Evolutionary conservation across 306 rosid species (phyloP).

Genomic region (Vicia faba): DNA sequence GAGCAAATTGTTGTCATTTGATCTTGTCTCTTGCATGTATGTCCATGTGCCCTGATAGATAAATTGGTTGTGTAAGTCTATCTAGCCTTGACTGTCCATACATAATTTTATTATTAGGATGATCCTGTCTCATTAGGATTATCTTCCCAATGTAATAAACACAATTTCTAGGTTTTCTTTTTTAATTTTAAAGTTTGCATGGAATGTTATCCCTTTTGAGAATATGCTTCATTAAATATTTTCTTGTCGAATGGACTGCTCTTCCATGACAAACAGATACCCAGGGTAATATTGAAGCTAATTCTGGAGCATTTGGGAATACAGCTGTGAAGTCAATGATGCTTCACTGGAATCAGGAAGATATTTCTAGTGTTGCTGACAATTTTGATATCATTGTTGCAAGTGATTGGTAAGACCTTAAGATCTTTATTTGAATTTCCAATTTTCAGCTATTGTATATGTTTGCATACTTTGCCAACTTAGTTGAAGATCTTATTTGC

Average conservation of each 20-base stretch:
- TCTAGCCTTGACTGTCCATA: background rate
- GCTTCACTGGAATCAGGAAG: conserved; percentile 85
- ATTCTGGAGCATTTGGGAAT: conserved; percentile 71
- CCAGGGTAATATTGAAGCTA: conserved; percentile 72
- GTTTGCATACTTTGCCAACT: conserved; percentile 8
- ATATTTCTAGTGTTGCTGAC: conserved; percentile 46
- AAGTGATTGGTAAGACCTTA: conserved; percentile 68
- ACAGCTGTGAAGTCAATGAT: conserved; percentile 72
- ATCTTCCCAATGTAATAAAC: conserved; percentile 5
- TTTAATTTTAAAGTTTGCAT: background rate
- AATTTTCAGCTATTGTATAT: conserved; percentile 26
- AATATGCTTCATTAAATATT: conserved; percentile 32
- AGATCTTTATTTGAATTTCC: conserved; percentile 29
- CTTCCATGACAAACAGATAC: conserved; percentile 65
- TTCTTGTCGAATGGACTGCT: conserved; percentile 34
- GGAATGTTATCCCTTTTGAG: conserved; percentile 1
- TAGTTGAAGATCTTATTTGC: conserved; percentile 20
- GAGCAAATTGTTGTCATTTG: background rate
- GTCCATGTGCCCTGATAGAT: background rate
- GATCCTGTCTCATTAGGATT: too few species aligned
- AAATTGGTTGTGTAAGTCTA: background rate
- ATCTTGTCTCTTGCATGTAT: background rate
- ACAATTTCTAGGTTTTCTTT: background rate
- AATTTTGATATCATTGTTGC: conserved; percentile 76
- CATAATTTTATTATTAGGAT: background rate